Evolutionary conservation across 2,329 filamentous ascomycete species (phyloP).

Genomic region (Cryphonectria carpinicola): DNA sequence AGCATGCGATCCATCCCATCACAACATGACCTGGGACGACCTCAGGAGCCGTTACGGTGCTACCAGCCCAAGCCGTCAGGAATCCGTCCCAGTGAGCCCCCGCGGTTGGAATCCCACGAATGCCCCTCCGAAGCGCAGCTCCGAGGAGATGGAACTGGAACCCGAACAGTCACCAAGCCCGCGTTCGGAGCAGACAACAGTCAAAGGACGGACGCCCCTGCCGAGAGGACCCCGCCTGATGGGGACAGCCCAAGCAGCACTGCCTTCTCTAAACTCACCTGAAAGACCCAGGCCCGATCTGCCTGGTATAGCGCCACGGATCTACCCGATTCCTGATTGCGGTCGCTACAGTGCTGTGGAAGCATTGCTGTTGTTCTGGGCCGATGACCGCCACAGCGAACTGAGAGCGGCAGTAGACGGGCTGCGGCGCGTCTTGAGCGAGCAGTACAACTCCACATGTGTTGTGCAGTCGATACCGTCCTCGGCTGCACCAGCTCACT

Average conservation of each 20-base stretch:
- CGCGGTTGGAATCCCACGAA: constrained; percentile 13
- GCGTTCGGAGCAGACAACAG: constrained; percentile 40
- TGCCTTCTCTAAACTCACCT: constrained; percentile 1
- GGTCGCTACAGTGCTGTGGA: constrained; percentile 58
- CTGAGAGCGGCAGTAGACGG: constrained; percentile 50
- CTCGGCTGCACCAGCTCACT: constrained; percentile 51
- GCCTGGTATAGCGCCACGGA: neutral
- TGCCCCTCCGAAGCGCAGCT: constrained; percentile 46
- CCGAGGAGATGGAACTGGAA: constrained; percentile 62
- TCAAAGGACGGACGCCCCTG: constrained; percentile 59
- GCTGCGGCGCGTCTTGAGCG: constrained; percentile 54
- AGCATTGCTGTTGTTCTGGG: constrained; percentile 60
- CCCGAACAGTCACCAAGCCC: constrained; percentile 38
- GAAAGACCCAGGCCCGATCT: neutral
- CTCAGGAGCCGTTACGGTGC: constrained; percentile 26
- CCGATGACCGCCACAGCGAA: constrained; percentile 53
- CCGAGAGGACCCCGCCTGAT: constrained; percentile 60
- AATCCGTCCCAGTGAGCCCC: constrained; percentile 29
- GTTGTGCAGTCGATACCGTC: constrained; percentile 55
- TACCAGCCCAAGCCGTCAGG: constrained; percentile 23
- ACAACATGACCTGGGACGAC: neutral
- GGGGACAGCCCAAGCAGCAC: constrained; percentile 42
- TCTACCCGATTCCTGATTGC: constrained; percentile 51
- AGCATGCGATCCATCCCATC: constrained; percentile 39
- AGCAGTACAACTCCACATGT: constrained; percentile 56